Percentiles rank a stretch among this genome's conserved stretches.
Evolutionary conservation across 75 land plant species (phyloP).

Genomic region (Selaginella moellendorffii): DNA sequence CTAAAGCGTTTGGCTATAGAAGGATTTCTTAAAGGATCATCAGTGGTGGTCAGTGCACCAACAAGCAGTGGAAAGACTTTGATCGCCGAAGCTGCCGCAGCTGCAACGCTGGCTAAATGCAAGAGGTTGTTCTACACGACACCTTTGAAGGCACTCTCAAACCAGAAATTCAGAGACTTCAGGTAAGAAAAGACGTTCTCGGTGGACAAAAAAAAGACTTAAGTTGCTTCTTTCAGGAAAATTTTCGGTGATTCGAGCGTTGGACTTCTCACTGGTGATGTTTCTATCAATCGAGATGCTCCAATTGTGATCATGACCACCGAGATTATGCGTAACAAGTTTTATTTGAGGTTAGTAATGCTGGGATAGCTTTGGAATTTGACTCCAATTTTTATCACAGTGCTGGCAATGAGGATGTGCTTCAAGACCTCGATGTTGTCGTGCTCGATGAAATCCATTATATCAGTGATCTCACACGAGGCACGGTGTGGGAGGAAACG

Average conservation of each 20-base stretch:
- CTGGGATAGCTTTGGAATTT: conserved; percentile 3
- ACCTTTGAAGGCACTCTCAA: conserved; percentile 94
- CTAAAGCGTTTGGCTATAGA: conserved; percentile 59
- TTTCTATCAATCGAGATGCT: conserved; percentile 79
- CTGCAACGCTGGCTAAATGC: conserved; percentile 68
- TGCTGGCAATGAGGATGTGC: conserved; percentile 52
- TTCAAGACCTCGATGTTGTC: conserved; percentile 65
- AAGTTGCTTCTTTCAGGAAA: conserved; percentile 23
- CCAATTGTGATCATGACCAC: conserved; percentile 91
- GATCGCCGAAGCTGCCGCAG: conserved; percentile 93
- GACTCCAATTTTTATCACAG: conserved; percentile 25
- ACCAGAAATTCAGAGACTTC: conserved; percentile 89
- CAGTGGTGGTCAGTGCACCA: conserved; percentile 95
- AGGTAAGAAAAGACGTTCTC: conserved; percentile 35
- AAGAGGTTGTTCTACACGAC: conserved; percentile 81
- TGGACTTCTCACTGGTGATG: conserved; percentile 93
- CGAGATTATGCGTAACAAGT: conserved; percentile 92
- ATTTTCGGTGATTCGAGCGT: conserved; percentile 82
- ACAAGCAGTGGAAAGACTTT: conserved; percentile 99
- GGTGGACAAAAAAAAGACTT: not conserved
- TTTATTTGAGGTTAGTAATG: conserved; percentile 64
- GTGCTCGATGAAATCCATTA: conserved; percentile 98
- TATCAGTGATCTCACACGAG: conserved; percentile 86
- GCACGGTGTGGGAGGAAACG: conserved; percentile 97
- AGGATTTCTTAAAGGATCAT: conserved; percentile 84